Percentiles rank a stretch among this genome's conserved stretches.
Conservation (phyloP, 805 yeast genomes). For the Peterozyma xylosa region DNA sequence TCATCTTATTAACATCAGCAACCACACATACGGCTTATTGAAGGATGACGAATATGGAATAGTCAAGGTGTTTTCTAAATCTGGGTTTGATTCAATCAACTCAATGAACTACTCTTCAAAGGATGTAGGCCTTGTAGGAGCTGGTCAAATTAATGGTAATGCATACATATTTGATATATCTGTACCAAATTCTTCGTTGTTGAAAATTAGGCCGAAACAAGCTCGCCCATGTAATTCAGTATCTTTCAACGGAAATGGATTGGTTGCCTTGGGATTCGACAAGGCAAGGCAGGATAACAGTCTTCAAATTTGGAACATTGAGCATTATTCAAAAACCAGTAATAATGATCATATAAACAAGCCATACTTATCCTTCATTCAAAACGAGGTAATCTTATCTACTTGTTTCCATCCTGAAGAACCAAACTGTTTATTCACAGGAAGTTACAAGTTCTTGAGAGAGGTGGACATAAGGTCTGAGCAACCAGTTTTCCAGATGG, state of each 20-base stretch:
- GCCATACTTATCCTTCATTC: conserved; percentile 50
- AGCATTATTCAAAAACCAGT: conserved; percentile 42
- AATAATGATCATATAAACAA: conserved; percentile 43
- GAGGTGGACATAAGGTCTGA: conserved; percentile 69
- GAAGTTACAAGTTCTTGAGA: conserved; percentile 69
- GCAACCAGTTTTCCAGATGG: conserved; percentile 62
- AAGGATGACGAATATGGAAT: conserved; percentile 41
- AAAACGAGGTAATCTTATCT: conserved; percentile 70
- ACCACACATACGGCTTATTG: conserved; percentile 6
- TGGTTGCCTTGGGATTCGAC: conserved; percentile 75
- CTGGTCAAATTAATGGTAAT: conserved; percentile 68
- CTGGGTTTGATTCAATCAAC: conserved; percentile 63
- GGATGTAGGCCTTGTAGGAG: conserved; percentile 54
- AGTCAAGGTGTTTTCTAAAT: conserved; percentile 40
- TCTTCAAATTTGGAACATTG: conserved; percentile 73
- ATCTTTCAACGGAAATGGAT: conserved; percentile 56
- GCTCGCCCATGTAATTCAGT: conserved; percentile 70
- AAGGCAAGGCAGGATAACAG: conserved; percentile 71
- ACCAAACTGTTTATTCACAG: conserved; percentile 50
- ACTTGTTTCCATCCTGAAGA: conserved; percentile 58
- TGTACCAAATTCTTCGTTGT: conserved; percentile 23
- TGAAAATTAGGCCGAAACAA: conserved; percentile 52
- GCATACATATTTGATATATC: conserved; percentile 57
- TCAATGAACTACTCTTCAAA: conserved; percentile 56
- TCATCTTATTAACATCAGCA: background rate